Evolutionary conservation across 768 basidiomycete species (phyloP).

Genomic region (Russula brevipes): DNA sequence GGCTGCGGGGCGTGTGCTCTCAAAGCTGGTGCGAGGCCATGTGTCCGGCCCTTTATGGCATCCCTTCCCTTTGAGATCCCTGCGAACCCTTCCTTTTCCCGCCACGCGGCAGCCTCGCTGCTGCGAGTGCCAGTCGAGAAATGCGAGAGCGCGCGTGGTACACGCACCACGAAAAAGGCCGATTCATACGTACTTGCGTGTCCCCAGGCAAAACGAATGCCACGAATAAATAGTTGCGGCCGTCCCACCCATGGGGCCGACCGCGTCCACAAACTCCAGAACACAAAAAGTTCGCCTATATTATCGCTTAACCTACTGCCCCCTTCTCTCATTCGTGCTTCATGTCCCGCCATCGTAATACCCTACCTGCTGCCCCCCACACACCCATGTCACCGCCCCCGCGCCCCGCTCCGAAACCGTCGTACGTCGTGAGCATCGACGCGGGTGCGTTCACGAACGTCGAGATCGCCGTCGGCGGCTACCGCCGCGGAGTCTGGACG

Average conservation of each 20-base stretch:
- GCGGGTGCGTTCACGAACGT: conserved; percentile 13
- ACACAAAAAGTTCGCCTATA: too few species aligned
- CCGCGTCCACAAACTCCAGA: not conserved
- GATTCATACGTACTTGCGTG: not conserved
- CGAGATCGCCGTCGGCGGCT: conserved; percentile 14
- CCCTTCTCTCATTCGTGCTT: not conserved
- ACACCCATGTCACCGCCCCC: not conserved
- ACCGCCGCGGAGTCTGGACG: not conserved
- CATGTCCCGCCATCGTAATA: conserved; percentile 14
- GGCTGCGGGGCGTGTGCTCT: too few species aligned
- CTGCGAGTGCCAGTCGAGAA: not conserved
- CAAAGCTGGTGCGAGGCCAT: not conserved
- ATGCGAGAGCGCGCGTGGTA: conserved; percentile 1
- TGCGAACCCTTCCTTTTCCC: not conserved
- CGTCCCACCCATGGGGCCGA: not conserved
- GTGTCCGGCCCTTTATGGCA: conserved; percentile 1
- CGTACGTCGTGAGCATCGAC: conserved; percentile 20
- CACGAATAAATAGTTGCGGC: conserved; percentile 10
- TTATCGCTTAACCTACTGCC: not conserved
- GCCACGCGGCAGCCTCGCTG: conserved; percentile 22
- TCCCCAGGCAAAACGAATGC: not conserved
- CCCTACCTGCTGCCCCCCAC: not conserved
- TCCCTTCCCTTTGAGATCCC: not conserved
- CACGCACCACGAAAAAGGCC: too few species aligned
- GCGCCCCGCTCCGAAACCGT: not conserved